phyloP scores from a whole-genome alignment of 2,329 filamentous ascomycete species.

The Colletotrichum sublineola region DNA sequence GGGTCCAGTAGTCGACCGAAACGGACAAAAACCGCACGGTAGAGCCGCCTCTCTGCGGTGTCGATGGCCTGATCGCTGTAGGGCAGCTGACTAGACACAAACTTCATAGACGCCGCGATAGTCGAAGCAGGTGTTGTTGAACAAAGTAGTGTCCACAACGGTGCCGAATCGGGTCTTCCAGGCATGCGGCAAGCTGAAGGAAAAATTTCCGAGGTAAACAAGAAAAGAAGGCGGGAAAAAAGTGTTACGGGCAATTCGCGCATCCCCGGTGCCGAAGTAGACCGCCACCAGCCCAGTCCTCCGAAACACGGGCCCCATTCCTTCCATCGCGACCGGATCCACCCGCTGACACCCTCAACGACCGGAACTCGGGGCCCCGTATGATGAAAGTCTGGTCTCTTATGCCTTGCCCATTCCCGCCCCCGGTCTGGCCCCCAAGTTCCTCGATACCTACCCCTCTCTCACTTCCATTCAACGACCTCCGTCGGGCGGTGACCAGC shows the following conservation, averaged over 20 bases:
- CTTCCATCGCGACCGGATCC: constrained; percentile 25
- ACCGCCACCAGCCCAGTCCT: not conserved
- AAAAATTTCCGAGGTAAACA: not conserved
- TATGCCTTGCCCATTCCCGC: not conserved
- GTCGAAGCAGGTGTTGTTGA: no score
- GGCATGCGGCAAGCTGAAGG: no score
- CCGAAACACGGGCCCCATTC: constrained; percentile 1
- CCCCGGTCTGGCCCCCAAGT: constrained; percentile 2
- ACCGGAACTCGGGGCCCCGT: not conserved
- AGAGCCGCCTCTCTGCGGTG: no score
- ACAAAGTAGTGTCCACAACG: no score
- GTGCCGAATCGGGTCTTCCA: no score
- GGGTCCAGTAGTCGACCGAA: not conserved
- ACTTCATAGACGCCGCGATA: no score
- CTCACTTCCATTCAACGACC: no score
- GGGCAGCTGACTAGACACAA: no score
- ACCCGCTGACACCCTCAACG: not conserved
- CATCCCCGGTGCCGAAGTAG: not conserved
- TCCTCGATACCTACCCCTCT: not conserved
- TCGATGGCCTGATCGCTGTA: no score
- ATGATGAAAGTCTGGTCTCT: no score
- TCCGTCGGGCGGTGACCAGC: not conserved
- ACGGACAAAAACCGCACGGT: not conserved
- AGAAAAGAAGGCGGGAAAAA: not conserved
- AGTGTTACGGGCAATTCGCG: not conserved